A percentile compares a stretch with the other conserved stretches of the same genome.
Conservation (phyloP, 139 green algal genomes). For the Tetradesmus lagerheimii region DNA sequence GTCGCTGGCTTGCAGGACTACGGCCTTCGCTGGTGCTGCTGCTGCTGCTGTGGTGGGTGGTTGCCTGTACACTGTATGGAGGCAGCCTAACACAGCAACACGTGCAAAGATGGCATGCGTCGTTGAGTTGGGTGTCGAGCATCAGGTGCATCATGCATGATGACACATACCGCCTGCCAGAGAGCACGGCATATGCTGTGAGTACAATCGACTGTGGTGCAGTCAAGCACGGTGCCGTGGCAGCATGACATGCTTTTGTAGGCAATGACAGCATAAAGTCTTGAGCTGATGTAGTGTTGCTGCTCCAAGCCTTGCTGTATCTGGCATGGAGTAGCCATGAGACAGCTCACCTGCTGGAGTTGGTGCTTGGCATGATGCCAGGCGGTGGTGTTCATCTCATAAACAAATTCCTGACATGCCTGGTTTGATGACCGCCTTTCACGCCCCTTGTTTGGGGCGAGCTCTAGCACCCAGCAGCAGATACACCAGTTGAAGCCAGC, state of each 20-base stretch:
- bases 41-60: neutral
- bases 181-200: neutral
- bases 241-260: neutral
- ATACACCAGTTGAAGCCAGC: neutral
- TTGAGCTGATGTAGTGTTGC: neutral
- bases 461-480: neutral
- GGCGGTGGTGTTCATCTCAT: neutral
- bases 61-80: neutral
- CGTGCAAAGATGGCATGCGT: neutral
- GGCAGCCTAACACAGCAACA: neutral
- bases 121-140: neutral
- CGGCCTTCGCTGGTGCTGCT: neutral
- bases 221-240: too few species aligned
- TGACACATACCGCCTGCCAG: neutral
- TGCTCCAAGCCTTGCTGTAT: too few species aligned
- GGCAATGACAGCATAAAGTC: neutral
- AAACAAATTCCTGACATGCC: neutral
- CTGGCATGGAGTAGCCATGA: neutral
- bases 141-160: too few species aligned
- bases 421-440: neutral
- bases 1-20: neutral
- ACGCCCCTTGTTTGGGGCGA: neutral
- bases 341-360: neutral
- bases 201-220: neutral
- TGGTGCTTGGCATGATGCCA: neutral